These are phyloP conservation scores for Synchytrium microbalum DNA, from an alignment of 371 early-diverging fungal genomes.

Conservation along the genomic window DNA sequence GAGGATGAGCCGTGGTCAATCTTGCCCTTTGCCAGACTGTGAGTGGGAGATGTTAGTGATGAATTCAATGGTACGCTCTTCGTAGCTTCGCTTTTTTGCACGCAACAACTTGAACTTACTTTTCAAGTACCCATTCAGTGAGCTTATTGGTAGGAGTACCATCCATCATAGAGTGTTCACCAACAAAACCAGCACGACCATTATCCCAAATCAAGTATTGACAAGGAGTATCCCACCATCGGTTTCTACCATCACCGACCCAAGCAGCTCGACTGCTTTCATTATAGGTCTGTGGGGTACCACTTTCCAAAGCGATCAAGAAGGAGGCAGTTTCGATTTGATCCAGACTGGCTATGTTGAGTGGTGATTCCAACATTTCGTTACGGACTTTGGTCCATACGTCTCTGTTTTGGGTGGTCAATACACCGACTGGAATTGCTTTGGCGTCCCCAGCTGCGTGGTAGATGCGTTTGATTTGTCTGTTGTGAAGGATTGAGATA, in stretches of 20 bases:
- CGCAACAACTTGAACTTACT: conserved; percentile 22
- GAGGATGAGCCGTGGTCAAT: conserved; percentile 52
- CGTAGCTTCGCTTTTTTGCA: not conserved
- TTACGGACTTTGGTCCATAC: conserved; percentile 76
- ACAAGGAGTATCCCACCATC: conserved; percentile 87
- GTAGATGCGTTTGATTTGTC: conserved; percentile 66
- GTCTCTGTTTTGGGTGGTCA: conserved; percentile 90
- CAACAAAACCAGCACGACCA: conserved; percentile 90
- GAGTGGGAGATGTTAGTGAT: not conserved
- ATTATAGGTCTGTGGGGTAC: conserved; percentile 71
- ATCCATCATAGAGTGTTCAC: conserved; percentile 96
- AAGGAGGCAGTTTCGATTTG: conserved; percentile 77
- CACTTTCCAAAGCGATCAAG: conserved; percentile 79
- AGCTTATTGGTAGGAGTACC: conserved; percentile 84
- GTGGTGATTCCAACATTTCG: conserved; percentile 25
- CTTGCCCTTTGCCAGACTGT: conserved; percentile 42
- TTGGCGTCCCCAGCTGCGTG: conserved; percentile 59
- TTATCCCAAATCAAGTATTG: conserved; percentile 94
- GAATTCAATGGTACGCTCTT: not conserved
- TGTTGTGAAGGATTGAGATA: too few species aligned
- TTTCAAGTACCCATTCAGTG: conserved; percentile 53
- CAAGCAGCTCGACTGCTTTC: conserved; percentile 62
- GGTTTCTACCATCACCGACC: conserved; percentile 91
- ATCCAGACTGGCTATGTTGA: conserved; percentile 62
- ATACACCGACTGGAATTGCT: conserved; percentile 68